Percentiles rank a stretch among this genome's conserved stretches.
Conservation (phyloP, 2,329 filamentous ascomycete species). For the Colletotrichum tropicale region DNA sequence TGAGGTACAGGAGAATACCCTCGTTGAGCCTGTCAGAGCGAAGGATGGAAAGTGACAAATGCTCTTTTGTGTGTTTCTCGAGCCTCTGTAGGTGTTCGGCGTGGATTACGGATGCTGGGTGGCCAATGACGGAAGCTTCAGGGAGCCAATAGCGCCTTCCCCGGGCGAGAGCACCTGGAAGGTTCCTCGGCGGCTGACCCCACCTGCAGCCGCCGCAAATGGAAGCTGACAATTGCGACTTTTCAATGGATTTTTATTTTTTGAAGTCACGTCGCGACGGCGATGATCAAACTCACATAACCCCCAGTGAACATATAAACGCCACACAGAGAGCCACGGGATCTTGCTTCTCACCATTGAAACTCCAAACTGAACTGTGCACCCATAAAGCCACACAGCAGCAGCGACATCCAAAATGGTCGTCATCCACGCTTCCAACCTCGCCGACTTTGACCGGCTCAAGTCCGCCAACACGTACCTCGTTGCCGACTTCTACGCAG, state of each 20-base stretch:
- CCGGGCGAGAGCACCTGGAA: constrained; percentile 3
- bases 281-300: neutral
- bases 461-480: constrained; percentile 54
- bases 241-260: neutral
- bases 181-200: neutral
- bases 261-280: neutral
- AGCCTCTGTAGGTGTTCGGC: neutral
- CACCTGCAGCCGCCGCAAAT: neutral
- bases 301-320: neutral
- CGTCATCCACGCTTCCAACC: constrained; percentile 42
- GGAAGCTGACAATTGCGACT: constrained; percentile 5
- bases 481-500: constrained; percentile 61
- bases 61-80: neutral
- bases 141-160: neutral
- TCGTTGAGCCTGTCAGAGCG: neutral
- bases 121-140: neutral
- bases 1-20: neutral
- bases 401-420: constrained; percentile 26
- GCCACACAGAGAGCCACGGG: neutral
- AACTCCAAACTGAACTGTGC: neutral
- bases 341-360: neutral
- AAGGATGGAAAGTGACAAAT: neutral
- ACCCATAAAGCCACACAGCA: neutral
- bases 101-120: neutral
- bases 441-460: constrained; percentile 53